Base-by-base conservation (phyloP, 352 stramenopile genomes). In the Phytophthora citricola region DNA sequence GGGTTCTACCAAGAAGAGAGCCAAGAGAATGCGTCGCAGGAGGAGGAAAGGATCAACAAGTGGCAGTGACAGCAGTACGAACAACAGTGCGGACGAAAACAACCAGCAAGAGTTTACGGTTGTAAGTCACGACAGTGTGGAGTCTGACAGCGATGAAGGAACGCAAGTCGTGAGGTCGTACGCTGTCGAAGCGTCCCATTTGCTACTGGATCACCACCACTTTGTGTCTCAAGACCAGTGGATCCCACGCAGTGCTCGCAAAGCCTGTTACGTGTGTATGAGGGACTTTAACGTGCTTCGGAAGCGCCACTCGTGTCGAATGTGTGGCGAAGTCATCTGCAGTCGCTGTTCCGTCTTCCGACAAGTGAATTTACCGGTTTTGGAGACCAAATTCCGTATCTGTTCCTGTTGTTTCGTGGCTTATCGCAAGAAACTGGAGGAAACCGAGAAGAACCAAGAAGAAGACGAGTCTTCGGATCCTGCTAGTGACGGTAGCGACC, bases 261-360 rank as follows among this genome's bases (percentile, higher is more conserved):
- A 78, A 22, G 41, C 71, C 6, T 94, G 86, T 54, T 65, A 80
- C 47, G 84, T 94, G 10, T 94, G 86, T 47, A 66, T 86, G 57
- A 73, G 84, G 5, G 84, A 94, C 15, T 94, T 94, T 44, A 71
- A 58, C n/a, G 49, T 91, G 9, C 66, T 92, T 8, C 77, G 86
- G 24, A 90, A 93, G 57, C 82, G 85, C 15, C 86, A 94, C 58
- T 85, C 81, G 49, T 94, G 86, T 52, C 86, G 86, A 52, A 93
- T 94, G 84, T 94, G 86, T 31, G 84, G 86, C 8, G 81, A 93
- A 61, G 81, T 93, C 7, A 77, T 94, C 46, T 94, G 86, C 72
- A 85, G 81, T 45, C 78, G 84, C 10, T 94, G 86, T 58, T 93
- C 86, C 8, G 73, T 92, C 20, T 89, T 91, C 63, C 84, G 84